Percentiles rank a stretch among this genome's conserved stretches.
Evolutionary conservation across 306 rosid species (phyloP).

Genomic region (Casuarina glauca): DNA sequence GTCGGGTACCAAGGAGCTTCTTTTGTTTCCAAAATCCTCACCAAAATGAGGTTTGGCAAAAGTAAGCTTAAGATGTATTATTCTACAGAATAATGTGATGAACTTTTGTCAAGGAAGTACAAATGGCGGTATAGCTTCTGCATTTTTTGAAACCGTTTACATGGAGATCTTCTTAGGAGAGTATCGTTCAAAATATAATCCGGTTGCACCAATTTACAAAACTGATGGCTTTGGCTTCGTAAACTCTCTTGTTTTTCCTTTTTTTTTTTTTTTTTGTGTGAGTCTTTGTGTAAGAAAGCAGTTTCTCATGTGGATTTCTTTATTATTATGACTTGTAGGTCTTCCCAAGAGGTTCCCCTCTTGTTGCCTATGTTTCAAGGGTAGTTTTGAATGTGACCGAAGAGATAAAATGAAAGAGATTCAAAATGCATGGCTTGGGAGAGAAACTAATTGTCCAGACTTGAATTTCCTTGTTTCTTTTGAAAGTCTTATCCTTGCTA

Average conservation of each 20-base stretch:
- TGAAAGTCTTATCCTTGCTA: slow-evolving; percentile 43
- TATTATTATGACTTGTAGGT: slow-evolving; percentile 22
- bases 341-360: slow-evolving; percentile 49
- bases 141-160: slow-evolving; percentile 44
- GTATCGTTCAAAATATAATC: too few relatives aligned
- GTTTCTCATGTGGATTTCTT: neutral
- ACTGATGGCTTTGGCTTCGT: slow-evolving; percentile 48
- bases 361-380: slow-evolving; percentile 51
- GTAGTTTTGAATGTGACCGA: slow-evolving; percentile 54
- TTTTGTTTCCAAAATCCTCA: slow-evolving; percentile 39
- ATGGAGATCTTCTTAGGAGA: too few relatives aligned
- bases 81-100: too few relatives aligned
- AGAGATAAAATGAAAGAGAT: slow-evolving; percentile 45
- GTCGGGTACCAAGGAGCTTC: slow-evolving; percentile 51
- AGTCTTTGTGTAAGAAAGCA: too few relatives aligned
- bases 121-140: slow-evolving; percentile 10
- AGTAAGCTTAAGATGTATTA: too few relatives aligned
- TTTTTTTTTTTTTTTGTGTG: too few relatives aligned
- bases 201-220: neutral
- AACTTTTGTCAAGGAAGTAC: too few relatives aligned
- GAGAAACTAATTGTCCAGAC: slow-evolving; percentile 23
- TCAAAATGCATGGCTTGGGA: slow-evolving; percentile 43
- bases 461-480: slow-evolving; percentile 32
- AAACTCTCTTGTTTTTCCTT: too few relatives aligned
- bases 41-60: slow-evolving; percentile 19